Percentiles rank a stretch among this genome's conserved stretches.
phyloP scores from a whole-genome alignment of 495 filamentous ascomycete species.

The Platismatia glauca region DNA sequence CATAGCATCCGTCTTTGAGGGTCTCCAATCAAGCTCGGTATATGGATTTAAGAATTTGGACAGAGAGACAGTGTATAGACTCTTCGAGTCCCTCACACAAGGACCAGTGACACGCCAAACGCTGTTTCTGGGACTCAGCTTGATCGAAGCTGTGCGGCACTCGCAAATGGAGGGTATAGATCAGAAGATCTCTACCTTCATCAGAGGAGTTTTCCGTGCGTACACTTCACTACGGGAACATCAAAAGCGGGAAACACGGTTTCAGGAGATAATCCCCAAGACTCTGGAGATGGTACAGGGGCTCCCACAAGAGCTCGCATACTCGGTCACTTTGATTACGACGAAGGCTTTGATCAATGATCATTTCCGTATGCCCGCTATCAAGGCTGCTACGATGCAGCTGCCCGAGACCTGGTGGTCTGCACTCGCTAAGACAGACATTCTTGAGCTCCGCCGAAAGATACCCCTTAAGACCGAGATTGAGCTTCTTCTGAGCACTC shows the following conservation, averaged over 20 bases:
- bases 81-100: conserved; percentile 2
- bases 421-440: neutral
- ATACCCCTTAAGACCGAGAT: neutral
- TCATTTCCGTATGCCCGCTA: neutral
- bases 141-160: conserved; percentile 4
- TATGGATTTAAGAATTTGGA: conserved; percentile 3
- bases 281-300: neutral
- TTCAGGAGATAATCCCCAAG: neutral
- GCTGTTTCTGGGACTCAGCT: conserved; percentile 4
- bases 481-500: neutral
- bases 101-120: neutral
- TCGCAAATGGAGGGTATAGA: neutral
- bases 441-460: neutral
- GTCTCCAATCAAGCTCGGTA: conserved; percentile 12
- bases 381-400: neutral
- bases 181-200: neutral
- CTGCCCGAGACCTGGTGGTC: conserved; percentile 6
- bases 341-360: neutral
- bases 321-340: neutral
- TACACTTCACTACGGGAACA: neutral
- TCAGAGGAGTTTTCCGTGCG: conserved; percentile 3
- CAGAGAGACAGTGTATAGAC: neutral
- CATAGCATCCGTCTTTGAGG: conserved; percentile 6
- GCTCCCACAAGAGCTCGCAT: neutral
- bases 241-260: neutral